phyloP scores from a whole-genome alignment of 257 asterid species.

The Mitragyna speciosa region DNA sequence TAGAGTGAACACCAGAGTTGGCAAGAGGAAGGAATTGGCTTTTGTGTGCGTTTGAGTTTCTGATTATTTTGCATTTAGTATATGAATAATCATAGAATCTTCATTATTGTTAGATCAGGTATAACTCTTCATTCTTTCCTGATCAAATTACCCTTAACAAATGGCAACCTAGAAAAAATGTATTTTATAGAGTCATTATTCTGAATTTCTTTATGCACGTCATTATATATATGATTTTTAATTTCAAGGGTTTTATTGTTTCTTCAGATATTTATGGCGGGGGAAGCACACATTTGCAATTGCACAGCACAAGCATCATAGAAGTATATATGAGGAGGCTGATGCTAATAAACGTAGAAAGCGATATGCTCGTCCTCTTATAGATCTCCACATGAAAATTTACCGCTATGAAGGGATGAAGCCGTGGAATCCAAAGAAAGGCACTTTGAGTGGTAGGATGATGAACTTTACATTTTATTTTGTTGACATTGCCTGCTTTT shows the following conservation, averaged over 20 bases:
- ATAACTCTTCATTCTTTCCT: neutral
- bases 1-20: neutral
- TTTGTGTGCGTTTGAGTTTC: neutral
- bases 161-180: neutral
- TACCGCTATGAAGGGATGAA: slow-evolving; percentile 83
- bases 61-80: neutral
- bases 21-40: neutral
- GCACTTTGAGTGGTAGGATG: slow-evolving; percentile 63
- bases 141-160: neutral
- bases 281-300: slow-evolving; percentile 88
- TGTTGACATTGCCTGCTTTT: neutral
- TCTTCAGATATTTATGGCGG: slow-evolving; percentile 83
- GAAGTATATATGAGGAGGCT: slow-evolving; percentile 78
- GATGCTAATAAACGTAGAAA: slow-evolving; percentile 93
- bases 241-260: neutral
- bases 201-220: neutral
- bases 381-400: slow-evolving; percentile 86
- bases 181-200: neutral
- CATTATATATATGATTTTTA: too few species aligned
- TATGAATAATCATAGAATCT: neutral
- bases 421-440: slow-evolving; percentile 71
- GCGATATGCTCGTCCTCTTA: slow-evolving; percentile 94
- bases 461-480: neutral
- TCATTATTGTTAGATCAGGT: neutral
- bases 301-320: slow-evolving; percentile 93